Evolutionary conservation across 2,329 filamentous ascomycete species (phyloP), one percentile per base, ranked within the genome.

Genomic region (Aschersonia sp.): DNA sequence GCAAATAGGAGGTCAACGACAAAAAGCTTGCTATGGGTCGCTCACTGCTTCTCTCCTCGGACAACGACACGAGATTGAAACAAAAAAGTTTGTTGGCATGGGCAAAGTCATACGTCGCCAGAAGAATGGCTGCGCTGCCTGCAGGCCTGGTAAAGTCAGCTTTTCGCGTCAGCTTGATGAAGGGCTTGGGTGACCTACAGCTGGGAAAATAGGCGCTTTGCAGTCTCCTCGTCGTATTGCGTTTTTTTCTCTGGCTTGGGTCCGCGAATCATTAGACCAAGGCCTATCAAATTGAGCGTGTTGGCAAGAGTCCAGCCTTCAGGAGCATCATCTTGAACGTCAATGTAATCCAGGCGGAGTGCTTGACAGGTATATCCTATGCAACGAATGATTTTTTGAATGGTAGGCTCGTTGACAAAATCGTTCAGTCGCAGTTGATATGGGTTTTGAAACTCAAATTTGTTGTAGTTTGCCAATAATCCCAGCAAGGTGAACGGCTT

Each of bases 391-490:
- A 95, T 85, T 58, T 86, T 87, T 50, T 83, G 77, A 57, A 97
- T 96, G 2, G 85, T 83, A 0, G 75, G 70, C 59, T 97, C 89
- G 60, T 98, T 95, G 57, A 96, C 87, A 64, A 97, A 97, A 63
- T 97, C 89, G 57, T 90, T 88, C 12, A 98, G 75, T 31, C 90
- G 85, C 52, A 94, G 70, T 57, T 92, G 84, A 58, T 98, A 98
- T 0, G 90, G 90, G 56, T 98, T 98, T 61, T 95, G 89, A 49
- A 94, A 90, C 64, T 98, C 92, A 59, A 98, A 98, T 64, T 97
- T 98, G 75, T 98, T 97, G 74, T 97, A 97, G 67, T 97, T 98
- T 54, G 87, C 85, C 47, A 98, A 71, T 4, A 97, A 73, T 10
- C 90, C 90, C 22, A 96, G 73, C 8, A 97, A 75, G 11, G 83